These are phyloP conservation scores for Glycine soja DNA, from an alignment of 306 rosid genomes.

Conservation along the genomic window DNA sequence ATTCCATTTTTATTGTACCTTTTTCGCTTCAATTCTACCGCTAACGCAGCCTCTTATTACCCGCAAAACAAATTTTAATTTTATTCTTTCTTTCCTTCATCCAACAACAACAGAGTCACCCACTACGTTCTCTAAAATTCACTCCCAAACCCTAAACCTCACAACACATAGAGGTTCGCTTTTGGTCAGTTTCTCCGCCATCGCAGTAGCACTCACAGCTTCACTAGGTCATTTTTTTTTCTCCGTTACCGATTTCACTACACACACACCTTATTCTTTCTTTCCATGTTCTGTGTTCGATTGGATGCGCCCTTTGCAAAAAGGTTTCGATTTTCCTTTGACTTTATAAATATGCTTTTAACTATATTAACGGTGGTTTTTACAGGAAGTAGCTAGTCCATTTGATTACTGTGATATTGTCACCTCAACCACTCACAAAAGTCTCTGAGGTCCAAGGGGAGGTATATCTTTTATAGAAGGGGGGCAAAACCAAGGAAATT, in stretches of 20 bases:
- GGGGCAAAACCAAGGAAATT: slow-evolving; percentile 75
- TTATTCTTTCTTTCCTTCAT: too few species aligned
- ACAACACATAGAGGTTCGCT: too few species aligned
- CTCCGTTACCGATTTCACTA: too few species aligned
- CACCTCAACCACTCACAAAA: slow-evolving; percentile 91
- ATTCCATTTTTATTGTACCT: background rate
- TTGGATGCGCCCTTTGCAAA: too few species aligned
- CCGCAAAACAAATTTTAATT: background rate
- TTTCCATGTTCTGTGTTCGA: too few species aligned
- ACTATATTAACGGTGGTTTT: slow-evolving; percentile 36
- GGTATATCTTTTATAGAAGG: slow-evolving; percentile 83
- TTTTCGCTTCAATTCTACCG: background rate
- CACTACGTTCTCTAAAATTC: background rate
- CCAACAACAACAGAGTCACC: background rate
- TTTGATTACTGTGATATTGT: slow-evolving; percentile 82
- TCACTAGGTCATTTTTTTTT: too few species aligned
- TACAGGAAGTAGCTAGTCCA: slow-evolving; percentile 75
- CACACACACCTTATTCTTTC: too few species aligned
- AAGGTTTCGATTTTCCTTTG: too few species aligned
- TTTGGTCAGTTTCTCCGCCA: too few species aligned
- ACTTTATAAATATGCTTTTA: background rate
- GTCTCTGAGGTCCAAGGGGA: slow-evolving; percentile 90
- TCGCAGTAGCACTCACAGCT: too few species aligned
- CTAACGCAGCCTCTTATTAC: background rate
- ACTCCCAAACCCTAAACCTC: too few species aligned